A percentile compares a stretch with the other conserved stretches of the same genome.
phyloP scores from a whole-genome alignment of 2,329 filamentous ascomycete genomes.

The Arthrobotrys megalospora region DNA sequence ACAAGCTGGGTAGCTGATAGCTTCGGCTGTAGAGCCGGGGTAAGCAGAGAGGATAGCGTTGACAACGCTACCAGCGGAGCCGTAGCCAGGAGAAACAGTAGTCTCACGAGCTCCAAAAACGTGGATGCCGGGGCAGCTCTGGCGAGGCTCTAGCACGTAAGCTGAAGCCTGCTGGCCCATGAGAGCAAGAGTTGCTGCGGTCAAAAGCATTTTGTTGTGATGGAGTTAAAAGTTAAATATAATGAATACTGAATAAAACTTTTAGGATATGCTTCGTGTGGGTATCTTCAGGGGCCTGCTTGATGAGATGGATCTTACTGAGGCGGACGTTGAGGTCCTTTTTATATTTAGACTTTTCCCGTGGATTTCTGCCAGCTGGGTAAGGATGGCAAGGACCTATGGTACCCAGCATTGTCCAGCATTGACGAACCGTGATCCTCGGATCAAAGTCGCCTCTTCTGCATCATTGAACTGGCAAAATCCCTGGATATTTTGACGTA shows the following conservation, averaged over 20 bases:
- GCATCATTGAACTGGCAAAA: slow-evolving; percentile 48
- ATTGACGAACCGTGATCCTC: slow-evolving; percentile 39
- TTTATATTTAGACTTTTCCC: slow-evolving; percentile 19
- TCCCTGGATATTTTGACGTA: slow-evolving; percentile 49
- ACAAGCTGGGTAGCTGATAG: slow-evolving; percentile 75
- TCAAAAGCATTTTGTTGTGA: slow-evolving; percentile 53
- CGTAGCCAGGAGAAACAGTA: slow-evolving; percentile 71
- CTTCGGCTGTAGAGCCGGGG: slow-evolving; percentile 72
- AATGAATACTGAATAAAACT: slow-evolving; percentile 3
- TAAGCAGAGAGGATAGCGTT: slow-evolving; percentile 71
- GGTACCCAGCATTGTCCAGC: slow-evolving; percentile 22
- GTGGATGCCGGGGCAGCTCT: slow-evolving; percentile 69
- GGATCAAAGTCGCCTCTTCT: slow-evolving; percentile 38
- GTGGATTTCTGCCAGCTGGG: neutral
- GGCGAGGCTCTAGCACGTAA: slow-evolving; percentile 39
- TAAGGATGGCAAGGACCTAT: slow-evolving; percentile 14
- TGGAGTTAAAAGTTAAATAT: slow-evolving; percentile 2
- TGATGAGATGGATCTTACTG: slow-evolving; percentile 4
- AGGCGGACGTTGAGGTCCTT: slow-evolving; percentile 11
- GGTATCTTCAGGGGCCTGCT: slow-evolving; percentile 8
- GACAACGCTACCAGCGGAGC: slow-evolving; percentile 71
- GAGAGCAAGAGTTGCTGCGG: slow-evolving; percentile 54
- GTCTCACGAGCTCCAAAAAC: slow-evolving; percentile 72
- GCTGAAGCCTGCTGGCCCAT: slow-evolving; percentile 56
- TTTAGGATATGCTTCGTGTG: slow-evolving; percentile 10